Evolutionary conservation across 352 stramenopile species (phyloP).

Genomic region (Pythium scleroteichum): DNA sequence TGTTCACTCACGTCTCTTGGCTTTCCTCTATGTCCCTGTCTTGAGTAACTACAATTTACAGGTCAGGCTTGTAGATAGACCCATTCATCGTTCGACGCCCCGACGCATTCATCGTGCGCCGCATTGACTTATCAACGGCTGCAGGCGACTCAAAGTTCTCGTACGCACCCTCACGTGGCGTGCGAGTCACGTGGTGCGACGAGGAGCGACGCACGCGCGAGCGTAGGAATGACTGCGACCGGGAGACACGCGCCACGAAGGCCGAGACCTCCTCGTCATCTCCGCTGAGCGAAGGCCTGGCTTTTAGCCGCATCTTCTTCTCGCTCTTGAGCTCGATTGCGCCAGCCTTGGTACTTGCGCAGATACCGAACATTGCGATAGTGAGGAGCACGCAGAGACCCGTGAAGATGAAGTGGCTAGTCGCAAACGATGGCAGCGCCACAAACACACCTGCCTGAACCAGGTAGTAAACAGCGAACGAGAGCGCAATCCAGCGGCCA

Average conservation of each 20-base stretch:
- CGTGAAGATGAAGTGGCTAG: constrained; percentile 77
- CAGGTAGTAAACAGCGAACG: constrained; percentile 76
- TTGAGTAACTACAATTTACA: constrained; percentile 11
- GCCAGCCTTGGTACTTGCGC: constrained; percentile 77
- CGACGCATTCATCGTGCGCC: constrained; percentile 28
- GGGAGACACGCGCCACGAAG: constrained; percentile 56
- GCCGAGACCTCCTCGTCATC: constrained; percentile 48
- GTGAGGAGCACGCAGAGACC: constrained; percentile 69
- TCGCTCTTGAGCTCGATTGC: constrained; percentile 86
- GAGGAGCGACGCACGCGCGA: constrained; percentile 65
- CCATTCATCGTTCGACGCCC: constrained; percentile 24
- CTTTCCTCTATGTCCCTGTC: too few relatives aligned
- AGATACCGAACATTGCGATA: constrained; percentile 74
- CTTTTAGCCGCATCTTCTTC: constrained; percentile 73
- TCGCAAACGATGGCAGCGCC: constrained; percentile 65
- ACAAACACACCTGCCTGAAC: constrained; percentile 69
- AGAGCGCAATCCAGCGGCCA: constrained; percentile 64
- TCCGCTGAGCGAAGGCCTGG: constrained; percentile 36
- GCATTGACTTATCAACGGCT: constrained; percentile 23
- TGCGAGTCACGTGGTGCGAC: constrained; percentile 49
- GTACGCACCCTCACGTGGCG: constrained; percentile 64
- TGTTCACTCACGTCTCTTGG: constrained; percentile 1
- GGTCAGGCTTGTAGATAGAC: constrained; percentile 20
- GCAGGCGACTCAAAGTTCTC: constrained; percentile 81
- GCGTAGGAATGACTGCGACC: constrained; percentile 81